Evolutionary conservation across 2,329 filamentous ascomycete genomes (phyloP).

Genomic region (Penicillium sp.): DNA sequence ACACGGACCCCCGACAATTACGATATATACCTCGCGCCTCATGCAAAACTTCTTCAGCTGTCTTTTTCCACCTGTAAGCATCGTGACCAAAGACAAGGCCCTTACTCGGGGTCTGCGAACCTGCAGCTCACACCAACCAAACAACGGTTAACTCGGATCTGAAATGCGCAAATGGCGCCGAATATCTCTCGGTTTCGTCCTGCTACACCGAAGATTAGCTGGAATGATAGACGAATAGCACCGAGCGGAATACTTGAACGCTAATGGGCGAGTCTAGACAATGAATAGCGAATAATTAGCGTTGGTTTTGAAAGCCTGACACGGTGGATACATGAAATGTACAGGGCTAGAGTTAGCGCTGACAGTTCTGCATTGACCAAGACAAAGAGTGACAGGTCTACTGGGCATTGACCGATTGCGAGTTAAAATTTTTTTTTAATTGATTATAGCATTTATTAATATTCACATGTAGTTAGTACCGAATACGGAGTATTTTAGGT

Average conservation of each 20-base stretch:
- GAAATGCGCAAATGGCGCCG: not conserved
- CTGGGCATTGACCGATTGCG: not conserved
- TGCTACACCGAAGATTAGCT: too few species aligned
- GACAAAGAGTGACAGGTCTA: not conserved
- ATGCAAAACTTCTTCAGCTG: not conserved
- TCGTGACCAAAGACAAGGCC: not conserved
- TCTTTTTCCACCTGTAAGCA: not conserved
- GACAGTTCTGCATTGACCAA: not conserved
- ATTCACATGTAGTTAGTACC: not conserved
- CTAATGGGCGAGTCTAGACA: slow-evolving; percentile 16
- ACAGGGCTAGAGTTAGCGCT: not conserved
- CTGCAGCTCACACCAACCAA: not conserved
- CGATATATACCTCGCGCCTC: not conserved
- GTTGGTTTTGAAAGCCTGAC: not conserved
- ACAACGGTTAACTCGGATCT: not conserved
- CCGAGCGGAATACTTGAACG: slow-evolving; percentile 9
- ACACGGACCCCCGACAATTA: not conserved
- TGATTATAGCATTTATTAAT: not conserved
- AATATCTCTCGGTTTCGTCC: not conserved
- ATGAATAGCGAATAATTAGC: not conserved
- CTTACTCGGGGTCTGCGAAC: not conserved
- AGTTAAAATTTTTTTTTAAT: not conserved
- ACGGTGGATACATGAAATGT: not conserved
- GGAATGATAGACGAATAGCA: not conserved
- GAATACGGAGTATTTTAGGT: not conserved